Percentiles rank a stretch among this genome's conserved stretches.
These are phyloP conservation scores for Hypoxylon sp. DNA, from an alignment of 2,329 filamentous ascomycete species.

Conservation along the genomic window DNA sequence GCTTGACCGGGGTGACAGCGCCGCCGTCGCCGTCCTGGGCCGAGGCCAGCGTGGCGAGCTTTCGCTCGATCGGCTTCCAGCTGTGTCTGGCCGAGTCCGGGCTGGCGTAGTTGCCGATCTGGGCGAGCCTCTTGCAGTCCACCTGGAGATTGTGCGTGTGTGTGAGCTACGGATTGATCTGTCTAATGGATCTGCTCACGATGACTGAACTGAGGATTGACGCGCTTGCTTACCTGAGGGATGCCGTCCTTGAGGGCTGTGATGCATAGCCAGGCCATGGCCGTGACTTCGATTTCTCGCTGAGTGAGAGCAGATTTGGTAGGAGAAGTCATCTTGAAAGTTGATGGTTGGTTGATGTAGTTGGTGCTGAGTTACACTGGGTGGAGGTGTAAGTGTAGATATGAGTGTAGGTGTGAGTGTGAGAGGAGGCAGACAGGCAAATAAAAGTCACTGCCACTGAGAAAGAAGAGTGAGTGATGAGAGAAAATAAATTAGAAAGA, in stretches of 20 bases:
- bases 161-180: background rate
- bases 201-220: background rate
- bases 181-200: no score
- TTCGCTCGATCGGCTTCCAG: conserved; percentile 27
- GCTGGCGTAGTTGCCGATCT: conserved; percentile 24
- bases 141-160: conserved; percentile 10
- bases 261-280: conserved; percentile 30
- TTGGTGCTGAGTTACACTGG: no score
- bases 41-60: conserved; percentile 10
- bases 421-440: no score
- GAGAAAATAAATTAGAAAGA: background rate
- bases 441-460: no score
- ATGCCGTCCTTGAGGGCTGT: conserved; percentile 18
- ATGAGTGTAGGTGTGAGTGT: background rate
- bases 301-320: conserved; percentile 8
- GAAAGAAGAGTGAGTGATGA: background rate
- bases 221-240: conserved; percentile 25
- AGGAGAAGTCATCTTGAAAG: no score
- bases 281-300: conserved; percentile 24
- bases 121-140: conserved; percentile 21
- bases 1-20: background rate
- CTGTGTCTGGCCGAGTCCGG: conserved; percentile 26
- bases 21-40: background rate
- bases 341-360: no score
- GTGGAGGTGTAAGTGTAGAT: background rate